Conservation (phyloP, 2,329 filamentous ascomycete genomes). For the Penicillium sp. region DNA sequence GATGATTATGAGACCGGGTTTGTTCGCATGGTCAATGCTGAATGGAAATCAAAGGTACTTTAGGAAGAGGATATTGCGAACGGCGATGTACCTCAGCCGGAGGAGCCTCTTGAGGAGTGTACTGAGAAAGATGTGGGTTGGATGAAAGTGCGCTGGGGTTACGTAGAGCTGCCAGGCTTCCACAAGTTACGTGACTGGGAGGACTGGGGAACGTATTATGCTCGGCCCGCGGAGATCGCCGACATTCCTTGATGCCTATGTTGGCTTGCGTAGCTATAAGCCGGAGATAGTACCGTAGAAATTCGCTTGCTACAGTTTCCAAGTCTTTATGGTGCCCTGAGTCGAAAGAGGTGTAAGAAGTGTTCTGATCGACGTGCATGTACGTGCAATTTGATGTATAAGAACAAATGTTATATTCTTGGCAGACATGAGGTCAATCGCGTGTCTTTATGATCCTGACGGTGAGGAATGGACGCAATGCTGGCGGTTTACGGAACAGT, state of each 20-base stretch:
- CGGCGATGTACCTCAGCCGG: background rate
- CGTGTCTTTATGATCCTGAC: too few relatives aligned
- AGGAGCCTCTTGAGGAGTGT: slow-evolving; percentile 18
- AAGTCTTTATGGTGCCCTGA: background rate
- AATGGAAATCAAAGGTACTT: slow-evolving; percentile 12
- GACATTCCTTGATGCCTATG: background rate
- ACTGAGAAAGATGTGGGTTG: slow-evolving; percentile 19
- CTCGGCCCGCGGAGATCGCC: slow-evolving; percentile 4
- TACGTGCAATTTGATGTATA: too few relatives aligned
- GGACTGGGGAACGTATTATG: slow-evolving; percentile 17
- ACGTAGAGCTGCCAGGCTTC: slow-evolving; percentile 4
- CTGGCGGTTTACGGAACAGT: too few relatives aligned
- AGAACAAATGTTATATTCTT: too few relatives aligned
- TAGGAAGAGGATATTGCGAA: slow-evolving; percentile 6
- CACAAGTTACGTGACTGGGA: slow-evolving; percentile 3
- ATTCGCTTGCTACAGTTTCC: background rate
- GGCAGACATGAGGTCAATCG: too few relatives aligned
- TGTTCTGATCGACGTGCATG: too few relatives aligned
- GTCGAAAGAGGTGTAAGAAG: too few relatives aligned
- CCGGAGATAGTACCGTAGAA: background rate
- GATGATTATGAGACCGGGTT: background rate
- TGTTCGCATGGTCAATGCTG: slow-evolving; percentile 16
- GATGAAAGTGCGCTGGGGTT: slow-evolving; percentile 18
- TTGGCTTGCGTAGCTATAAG: background rate
- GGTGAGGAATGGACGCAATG: too few relatives aligned